phyloP scores from a whole-genome alignment of 2,329 filamentous ascomycete genomes.

The Alternaria novae-zelandiae region DNA sequence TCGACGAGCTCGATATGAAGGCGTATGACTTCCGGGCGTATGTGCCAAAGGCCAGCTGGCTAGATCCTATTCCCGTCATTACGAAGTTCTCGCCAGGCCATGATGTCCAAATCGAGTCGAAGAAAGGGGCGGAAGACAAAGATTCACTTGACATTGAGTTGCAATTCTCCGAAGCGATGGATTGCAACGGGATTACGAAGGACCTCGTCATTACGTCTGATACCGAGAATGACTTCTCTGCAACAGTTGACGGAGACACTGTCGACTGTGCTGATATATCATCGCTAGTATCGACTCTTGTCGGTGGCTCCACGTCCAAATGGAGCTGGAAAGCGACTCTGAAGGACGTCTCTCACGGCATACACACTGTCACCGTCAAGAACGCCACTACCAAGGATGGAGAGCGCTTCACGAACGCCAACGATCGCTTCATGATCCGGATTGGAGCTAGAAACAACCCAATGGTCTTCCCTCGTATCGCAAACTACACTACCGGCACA shows the following conservation, averaged over 20 bases:
- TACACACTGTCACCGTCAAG: slow-evolving; percentile 64
- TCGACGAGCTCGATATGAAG: slow-evolving; percentile 59
- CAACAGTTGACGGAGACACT: background rate
- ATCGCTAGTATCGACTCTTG: background rate
- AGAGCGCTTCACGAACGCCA: slow-evolving; percentile 55
- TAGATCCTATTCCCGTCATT: slow-evolving; percentile 62
- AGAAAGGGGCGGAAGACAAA: slow-evolving; percentile 47
- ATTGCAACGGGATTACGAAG: background rate
- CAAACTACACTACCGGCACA: background rate
- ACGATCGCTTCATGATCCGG: slow-evolving; percentile 68
- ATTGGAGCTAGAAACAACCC: slow-evolving; percentile 64
- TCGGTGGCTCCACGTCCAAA: background rate
- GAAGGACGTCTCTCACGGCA: slow-evolving; percentile 64
- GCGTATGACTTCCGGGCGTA: slow-evolving; percentile 67
- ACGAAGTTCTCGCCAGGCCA: slow-evolving; percentile 68
- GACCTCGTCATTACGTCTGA: background rate
- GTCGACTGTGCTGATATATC: background rate
- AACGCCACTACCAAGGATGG: slow-evolving; percentile 58
- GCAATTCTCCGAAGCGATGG: background rate
- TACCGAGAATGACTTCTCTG: background rate
- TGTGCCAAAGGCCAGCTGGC: slow-evolving; percentile 60
- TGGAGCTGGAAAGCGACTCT: slow-evolving; percentile 60
- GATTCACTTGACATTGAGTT: background rate
- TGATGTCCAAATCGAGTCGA: slow-evolving; percentile 63
- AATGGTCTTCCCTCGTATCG: background rate